Conservation (phyloP, 2,329 filamentous ascomycete genomes). For the Fusarium cicatricum region DNA sequence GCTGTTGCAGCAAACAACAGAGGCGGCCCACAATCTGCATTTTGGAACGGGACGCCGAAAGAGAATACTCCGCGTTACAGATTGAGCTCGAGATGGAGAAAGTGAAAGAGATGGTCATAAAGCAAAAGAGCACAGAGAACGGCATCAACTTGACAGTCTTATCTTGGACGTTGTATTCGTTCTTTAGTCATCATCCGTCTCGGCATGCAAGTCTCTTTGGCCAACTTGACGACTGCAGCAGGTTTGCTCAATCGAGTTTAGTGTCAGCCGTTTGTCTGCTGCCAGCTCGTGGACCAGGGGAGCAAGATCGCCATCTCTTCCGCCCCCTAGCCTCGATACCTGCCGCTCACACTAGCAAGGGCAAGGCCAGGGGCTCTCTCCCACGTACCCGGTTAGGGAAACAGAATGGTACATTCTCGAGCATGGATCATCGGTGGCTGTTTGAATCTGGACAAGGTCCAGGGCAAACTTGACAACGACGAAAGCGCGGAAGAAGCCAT, state of each 20-base stretch:
- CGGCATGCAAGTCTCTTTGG: neutral
- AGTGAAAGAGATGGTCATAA: conserved; percentile 2
- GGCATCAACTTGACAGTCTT: neutral
- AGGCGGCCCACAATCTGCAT: conserved; percentile 7
- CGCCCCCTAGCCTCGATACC: conserved; percentile 1
- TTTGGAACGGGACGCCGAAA: neutral
- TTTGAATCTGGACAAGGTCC: conserved; percentile 5
- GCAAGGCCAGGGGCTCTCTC: neutral
- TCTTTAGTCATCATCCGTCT: too few relatives aligned
- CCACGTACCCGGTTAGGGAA: conserved; percentile 23
- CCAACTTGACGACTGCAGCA: neutral
- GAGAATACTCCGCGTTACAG: conserved; percentile 1
- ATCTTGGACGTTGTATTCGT: neutral
- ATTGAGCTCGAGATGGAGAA: neutral
- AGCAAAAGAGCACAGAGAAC: neutral
- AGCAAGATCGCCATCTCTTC: conserved; percentile 11
- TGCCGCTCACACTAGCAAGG: conserved; percentile 8
- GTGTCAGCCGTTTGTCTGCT: conserved; percentile 18
- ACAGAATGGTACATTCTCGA: neutral
- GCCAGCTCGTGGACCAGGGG: conserved; percentile 21
- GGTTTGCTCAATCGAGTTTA: conserved; percentile 27
- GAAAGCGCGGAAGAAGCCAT: neutral
- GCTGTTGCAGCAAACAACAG: conserved; percentile 10
- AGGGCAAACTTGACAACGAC: conserved; percentile 16
- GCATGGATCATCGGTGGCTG: conserved; percentile 14